Base-by-base conservation (phyloP, 495 filamentous ascomycete species). In the Ramalina intermedia region DNA sequence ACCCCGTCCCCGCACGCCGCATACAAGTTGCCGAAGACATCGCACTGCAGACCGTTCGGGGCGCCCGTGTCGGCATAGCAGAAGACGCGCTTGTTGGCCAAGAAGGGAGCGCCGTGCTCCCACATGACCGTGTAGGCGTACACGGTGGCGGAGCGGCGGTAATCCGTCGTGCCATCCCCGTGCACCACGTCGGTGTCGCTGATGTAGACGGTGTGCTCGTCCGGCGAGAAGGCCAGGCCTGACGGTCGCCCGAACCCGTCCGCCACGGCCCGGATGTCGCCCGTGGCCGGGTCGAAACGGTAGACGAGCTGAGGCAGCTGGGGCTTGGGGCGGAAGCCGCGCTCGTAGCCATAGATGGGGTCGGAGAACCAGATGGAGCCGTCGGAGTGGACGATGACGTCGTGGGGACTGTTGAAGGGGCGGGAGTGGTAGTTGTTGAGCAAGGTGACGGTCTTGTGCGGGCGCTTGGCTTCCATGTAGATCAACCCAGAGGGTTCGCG, bases 281-380 rank as follows among this genome's bases (percentile, higher is more conserved):
- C 63, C 0, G 66, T 75, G 2, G 48, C 36, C 1, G 73, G 72
- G n/a, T 69, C 63, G 57, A 69, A 77, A 4, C 74, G 68, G 50
- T 77, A 77, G 14, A 75, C 70, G 46, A 73, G 59, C 18, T 58
- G 57, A 8, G 66, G 69, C 4, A 73, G 55, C 51, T 69, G 55
- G 2, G 74, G 71, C 51, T 66, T 58, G 0, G 73, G 69, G 1
- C 71, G 56, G 43, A 67, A 52, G 24, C 66, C 62, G 52, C 69
- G 67, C 24, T 65, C 56, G 46, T 56, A 67, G 48, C 64, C 70
- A 55, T 71, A 74, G 42, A 60, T 68, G 4, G 73, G 70, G 54
- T 79, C 75, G 1, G 75, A 78, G 58, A 78, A 79, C 70, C 69
- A 79, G 46, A 76, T 64, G 7, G 66, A 61, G 8, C 63, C 63